Evolutionary conservation across 176 grass and related monocot species (phyloP).

Genomic region (Raddia guianensis): DNA sequence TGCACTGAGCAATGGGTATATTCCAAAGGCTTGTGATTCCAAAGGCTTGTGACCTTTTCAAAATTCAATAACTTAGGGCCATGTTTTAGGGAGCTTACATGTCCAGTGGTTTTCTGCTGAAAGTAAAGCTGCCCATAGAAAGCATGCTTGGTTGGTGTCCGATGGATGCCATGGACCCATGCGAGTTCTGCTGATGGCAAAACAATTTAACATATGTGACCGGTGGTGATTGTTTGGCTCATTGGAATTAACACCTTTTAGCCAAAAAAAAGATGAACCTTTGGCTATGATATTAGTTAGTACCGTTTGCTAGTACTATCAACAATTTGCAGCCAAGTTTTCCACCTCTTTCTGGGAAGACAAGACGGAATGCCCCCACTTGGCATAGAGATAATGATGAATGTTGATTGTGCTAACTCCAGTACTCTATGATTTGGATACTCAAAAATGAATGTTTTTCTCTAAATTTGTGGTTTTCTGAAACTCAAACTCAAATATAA

Average conservation of each 20-base stretch:
- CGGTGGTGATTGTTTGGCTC: not conserved
- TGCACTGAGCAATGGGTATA: not conserved
- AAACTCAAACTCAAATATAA: too few species aligned
- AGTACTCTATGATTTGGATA: not conserved
- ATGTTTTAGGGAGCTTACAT: not conserved
- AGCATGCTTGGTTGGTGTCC: not conserved
- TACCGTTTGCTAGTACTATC: not conserved
- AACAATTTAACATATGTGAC: not conserved
- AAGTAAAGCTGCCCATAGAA: not conserved
- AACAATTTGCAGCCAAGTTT: not conserved
- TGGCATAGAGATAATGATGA: not conserved
- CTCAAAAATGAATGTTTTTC: too few species aligned
- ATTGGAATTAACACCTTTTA: not conserved
- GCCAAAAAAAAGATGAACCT: not conserved
- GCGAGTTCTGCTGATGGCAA: not conserved
- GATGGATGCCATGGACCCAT: not conserved
- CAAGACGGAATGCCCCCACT: not conserved
- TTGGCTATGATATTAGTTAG: conserved; percentile 24
- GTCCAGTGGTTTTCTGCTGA: not conserved
- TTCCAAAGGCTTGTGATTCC: not conserved
- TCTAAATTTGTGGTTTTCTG: too few species aligned
- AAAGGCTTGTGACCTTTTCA: not conserved
- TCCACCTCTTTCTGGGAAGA: too few species aligned
- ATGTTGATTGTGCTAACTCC: not conserved
- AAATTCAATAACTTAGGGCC: not conserved